These are phyloP conservation scores for Trichoderma erinaceum DNA, from an alignment of 495 filamentous ascomycete species.

Conservation along the genomic window DNA sequence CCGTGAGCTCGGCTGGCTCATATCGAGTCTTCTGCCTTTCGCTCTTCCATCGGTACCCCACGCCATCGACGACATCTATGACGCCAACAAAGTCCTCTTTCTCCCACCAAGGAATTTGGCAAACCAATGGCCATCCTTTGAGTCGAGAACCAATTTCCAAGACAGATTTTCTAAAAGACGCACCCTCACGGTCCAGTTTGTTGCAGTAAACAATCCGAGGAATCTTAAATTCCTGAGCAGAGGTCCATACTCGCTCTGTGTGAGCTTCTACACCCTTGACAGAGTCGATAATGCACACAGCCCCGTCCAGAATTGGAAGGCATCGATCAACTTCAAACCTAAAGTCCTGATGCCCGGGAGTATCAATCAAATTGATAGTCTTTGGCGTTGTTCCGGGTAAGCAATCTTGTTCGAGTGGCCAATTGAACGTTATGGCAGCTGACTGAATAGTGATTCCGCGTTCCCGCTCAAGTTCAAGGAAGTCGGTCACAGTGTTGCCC, in stretches of 20 bases:
- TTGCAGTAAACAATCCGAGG: conserved; percentile 88
- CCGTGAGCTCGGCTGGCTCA: conserved; percentile 22
- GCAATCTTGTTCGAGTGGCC: conserved; percentile 44
- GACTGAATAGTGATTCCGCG: conserved; percentile 98
- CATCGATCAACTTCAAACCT: conserved; percentile 96
- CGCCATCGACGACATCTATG: conserved; percentile 65
- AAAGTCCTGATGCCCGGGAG: conserved; percentile 96
- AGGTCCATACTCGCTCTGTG: conserved; percentile 94
- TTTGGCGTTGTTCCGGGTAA: conserved; percentile 37
- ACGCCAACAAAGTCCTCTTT: conserved; percentile 73
- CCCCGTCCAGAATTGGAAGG: conserved; percentile 86
- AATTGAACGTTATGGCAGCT: conserved; percentile 90
- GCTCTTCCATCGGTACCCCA: conserved; percentile 53
- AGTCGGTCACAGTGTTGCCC: conserved; percentile 96
- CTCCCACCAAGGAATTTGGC: conserved; percentile 91
- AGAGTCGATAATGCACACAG: conserved; percentile 91
- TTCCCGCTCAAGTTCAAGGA: conserved; percentile 87
- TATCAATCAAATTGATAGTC: conserved; percentile 89
- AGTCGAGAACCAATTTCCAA: conserved; percentile 77
- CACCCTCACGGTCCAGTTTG: conserved; percentile 93
- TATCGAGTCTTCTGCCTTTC: conserved; percentile 38
- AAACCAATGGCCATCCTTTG: conserved; percentile 79
- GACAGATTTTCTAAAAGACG: conserved; percentile 80
- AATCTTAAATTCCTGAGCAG: conserved; percentile 78
- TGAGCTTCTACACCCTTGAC: conserved; percentile 97